A percentile compares a stretch with the other conserved stretches of the same genome.
Evolutionary conservation across 208 protist species (phyloP).

Genomic region (Angomonas deanei): DNA sequence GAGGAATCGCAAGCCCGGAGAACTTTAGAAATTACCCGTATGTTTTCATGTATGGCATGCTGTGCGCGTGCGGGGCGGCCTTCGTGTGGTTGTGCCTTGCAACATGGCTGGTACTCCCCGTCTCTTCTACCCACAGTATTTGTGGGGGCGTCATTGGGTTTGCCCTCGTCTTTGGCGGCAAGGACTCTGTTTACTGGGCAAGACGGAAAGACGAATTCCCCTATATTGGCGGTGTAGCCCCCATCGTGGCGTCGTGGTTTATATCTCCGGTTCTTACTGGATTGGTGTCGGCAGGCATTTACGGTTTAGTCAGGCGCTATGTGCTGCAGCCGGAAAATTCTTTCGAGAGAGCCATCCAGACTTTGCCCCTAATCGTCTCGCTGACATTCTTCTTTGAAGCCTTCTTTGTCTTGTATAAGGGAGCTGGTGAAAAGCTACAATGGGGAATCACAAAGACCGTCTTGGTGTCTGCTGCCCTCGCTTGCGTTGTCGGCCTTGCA

Average conservation of each 20-base stretch:
- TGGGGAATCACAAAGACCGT: slow-evolving; percentile 38
- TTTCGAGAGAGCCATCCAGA: slow-evolving; percentile 39
- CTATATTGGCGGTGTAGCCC: slow-evolving; percentile 59
- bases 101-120: slow-evolving; percentile 58
- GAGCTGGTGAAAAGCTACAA: slow-evolving; percentile 45
- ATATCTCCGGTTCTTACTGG: slow-evolving; percentile 74
- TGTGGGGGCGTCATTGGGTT: slow-evolving; percentile 77
- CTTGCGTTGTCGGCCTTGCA: slow-evolving; percentile 27
- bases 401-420: slow-evolving; percentile 80
- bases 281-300: slow-evolving; percentile 48
- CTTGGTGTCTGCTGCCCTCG: slow-evolving; percentile 59
- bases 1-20: slow-evolving; percentile 59
- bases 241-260: slow-evolving; percentile 79
- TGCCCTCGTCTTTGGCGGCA: slow-evolving; percentile 69
- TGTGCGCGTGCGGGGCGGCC: slow-evolving; percentile 54
- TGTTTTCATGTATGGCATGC: slow-evolving; percentile 82
- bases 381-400: slow-evolving; percentile 76
- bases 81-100: slow-evolving; percentile 66
- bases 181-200: slow-evolving; percentile 50
- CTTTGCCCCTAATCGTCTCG: slow-evolving; percentile 52
- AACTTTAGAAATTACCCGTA: slow-evolving; percentile 59
- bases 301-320: slow-evolving; percentile 34
- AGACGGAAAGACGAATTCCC: slow-evolving; percentile 48
- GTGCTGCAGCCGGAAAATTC: slow-evolving; percentile 58
- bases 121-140: slow-evolving; percentile 80